Base-by-base conservation (phyloP, 140 eudicot species). In the Bidens hawaiensis region DNA sequence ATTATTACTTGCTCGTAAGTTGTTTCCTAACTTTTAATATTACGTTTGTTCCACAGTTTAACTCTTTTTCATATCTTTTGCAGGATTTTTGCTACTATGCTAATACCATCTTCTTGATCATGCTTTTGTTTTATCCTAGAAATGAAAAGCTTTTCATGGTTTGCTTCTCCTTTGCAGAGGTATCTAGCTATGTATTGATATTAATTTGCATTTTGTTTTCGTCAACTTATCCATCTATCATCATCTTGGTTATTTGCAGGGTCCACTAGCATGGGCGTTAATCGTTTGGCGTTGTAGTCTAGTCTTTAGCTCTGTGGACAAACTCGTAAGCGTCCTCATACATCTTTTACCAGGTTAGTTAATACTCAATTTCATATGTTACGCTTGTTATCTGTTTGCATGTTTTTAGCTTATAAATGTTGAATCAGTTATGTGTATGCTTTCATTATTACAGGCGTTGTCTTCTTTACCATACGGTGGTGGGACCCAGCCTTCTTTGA, bases 81-180 rank as follows among this genome's bases (percentile, higher is more conserved):
- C 90, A 94, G 99, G 99, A 94, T 61, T 94, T 94, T 61, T 94
- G 99, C 84, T 94, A 94, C 75, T 94, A 88, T 78, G 99, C 99
- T 71, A 94, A 94, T 57, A 85, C 97, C 34, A 88, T 94, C 56
- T 88, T 88, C 83, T 77, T 94, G 84, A 69, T 94, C 81, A 89
- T 80, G 87, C 86, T 94, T 77, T 78, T 94, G 62, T 77, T 79
- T 53, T 88, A 67, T 77, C 99, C 99, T 7, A 83, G 58, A 74
- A 79, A 94, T 38, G 95, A 94, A 76, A 94, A 85, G 77, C 83
- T 94, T 68, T 94, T 94, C 90, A 94, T 94, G 99, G 89, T 94
- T 81, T 94, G 88, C 80, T 94, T 94, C 85, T 94, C 99, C 26
- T 94, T 94, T 75, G 97, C 99, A 0, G 99, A 94, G 99, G 99